Conservation (phyloP, 192 early-diverging fungal genomes). For the Coemansia sp. region DNA sequence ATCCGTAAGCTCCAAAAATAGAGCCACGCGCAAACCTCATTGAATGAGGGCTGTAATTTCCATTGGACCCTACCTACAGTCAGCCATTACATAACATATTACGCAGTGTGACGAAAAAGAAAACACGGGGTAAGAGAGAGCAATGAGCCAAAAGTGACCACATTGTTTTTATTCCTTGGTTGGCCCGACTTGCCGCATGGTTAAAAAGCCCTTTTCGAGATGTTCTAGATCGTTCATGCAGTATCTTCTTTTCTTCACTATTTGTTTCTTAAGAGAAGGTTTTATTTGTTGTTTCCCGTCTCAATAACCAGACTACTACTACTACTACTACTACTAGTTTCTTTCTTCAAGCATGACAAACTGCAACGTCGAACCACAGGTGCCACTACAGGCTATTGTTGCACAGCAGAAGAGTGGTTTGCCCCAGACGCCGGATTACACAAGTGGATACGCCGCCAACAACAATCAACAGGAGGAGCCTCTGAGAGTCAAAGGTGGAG, state of each 20-base stretch:
- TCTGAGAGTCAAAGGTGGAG: background rate
- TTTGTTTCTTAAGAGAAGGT: background rate
- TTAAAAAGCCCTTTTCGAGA: no score
- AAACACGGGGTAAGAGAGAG: background rate
- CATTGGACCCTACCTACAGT: background rate
- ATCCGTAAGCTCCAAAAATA: background rate
- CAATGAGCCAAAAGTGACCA: no score
- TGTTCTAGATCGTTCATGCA: background rate
- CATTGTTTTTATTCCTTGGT: background rate
- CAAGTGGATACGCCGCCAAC: background rate
- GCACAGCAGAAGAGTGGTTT: background rate
- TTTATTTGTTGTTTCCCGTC: background rate
- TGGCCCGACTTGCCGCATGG: no score
- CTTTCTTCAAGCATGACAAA: background rate
- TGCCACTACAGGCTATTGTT: background rate
- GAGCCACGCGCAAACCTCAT: background rate
- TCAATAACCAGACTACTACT: background rate
- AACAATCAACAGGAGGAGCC: background rate
- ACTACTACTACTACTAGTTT: no score
- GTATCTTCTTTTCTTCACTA: background rate
- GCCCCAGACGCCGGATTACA: background rate
- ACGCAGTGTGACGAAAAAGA: background rate
- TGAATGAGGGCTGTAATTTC: background rate
- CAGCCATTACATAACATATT: no score
- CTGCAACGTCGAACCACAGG: background rate